A percentile compares a stretch with the other conserved stretches of the same genome.
Conservation (phyloP, 345 rosid genomes). For the Carallia pectinifolia region DNA sequence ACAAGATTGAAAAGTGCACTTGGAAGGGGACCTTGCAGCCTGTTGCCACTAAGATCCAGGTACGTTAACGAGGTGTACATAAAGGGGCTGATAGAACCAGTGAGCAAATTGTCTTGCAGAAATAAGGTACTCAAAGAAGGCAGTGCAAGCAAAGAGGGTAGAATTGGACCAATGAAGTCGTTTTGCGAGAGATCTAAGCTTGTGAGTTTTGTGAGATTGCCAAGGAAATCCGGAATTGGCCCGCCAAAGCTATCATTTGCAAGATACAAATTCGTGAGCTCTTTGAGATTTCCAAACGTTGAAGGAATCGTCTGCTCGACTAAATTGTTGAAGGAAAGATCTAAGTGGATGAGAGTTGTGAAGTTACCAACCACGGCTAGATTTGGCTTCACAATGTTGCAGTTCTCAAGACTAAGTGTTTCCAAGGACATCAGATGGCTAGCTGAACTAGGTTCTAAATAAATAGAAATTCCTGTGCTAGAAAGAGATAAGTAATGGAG, state of each 20-base stretch:
- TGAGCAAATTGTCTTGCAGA: neutral
- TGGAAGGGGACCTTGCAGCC: no score
- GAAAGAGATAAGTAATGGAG: neutral
- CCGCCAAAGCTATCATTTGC: neutral
- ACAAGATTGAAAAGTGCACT: no score
- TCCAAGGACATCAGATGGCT: neutral
- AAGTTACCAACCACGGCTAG: neutral
- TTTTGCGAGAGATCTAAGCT: no score
- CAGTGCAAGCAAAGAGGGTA: neutral
- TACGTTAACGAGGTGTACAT: rapidly evolving
- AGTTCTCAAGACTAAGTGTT: neutral
- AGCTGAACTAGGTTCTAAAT: neutral
- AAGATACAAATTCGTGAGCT: neutral
- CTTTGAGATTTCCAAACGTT: no score
- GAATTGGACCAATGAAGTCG: neutral
- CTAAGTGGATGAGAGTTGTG: neutral
- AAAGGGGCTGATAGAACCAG: neutral
- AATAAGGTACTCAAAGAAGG: rapidly evolving
- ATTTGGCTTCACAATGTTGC: neutral
- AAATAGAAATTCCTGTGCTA: neutral
- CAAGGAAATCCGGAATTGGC: neutral
- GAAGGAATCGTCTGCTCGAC: neutral
- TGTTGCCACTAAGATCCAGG: neutral
- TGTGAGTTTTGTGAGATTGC: neutral
- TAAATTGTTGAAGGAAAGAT: neutral